phyloP scores from a whole-genome alignment of 805 yeast species.

The Citeromyces matritensis region DNA sequence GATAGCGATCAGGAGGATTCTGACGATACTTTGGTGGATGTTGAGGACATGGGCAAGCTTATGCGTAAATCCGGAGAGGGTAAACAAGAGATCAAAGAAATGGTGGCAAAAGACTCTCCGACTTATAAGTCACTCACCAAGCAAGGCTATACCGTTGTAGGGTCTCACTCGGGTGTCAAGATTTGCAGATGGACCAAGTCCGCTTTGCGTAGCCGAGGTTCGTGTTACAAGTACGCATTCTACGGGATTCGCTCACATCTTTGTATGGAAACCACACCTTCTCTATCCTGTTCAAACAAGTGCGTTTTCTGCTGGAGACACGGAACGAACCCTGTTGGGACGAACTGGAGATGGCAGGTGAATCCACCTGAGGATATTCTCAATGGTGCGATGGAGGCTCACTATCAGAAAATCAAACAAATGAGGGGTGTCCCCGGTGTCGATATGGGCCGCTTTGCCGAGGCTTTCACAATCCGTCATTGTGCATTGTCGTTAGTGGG shows the following conservation, averaged over 20 bases:
- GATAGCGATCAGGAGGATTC: constrained; percentile 11
- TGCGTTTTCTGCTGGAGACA: constrained; percentile 98
- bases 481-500: constrained; percentile 91
- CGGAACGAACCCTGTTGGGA: constrained; percentile 94
- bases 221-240: constrained; percentile 85
- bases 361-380: constrained; percentile 77
- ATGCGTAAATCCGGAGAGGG: constrained; percentile 12
- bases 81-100: constrained; percentile 35
- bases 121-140: constrained; percentile 79
- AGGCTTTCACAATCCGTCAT: constrained; percentile 78
- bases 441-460: constrained; percentile 76
- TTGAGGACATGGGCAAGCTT: constrained; percentile 74
- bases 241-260: constrained; percentile 84
- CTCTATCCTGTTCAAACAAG: constrained; percentile 84
- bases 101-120: constrained; percentile 86
- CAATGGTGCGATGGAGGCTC: constrained; percentile 79
- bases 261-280: constrained; percentile 94
- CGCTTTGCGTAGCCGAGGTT: constrained; percentile 86
- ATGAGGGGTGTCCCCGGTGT: constrained; percentile 95
- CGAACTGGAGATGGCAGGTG: constrained; percentile 93
- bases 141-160: constrained; percentile 88
- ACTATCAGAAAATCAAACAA: constrained; percentile 82
- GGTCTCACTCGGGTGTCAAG: constrained; percentile 90
- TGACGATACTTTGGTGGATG: constrained; percentile 47
- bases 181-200: constrained; percentile 95